These are phyloP conservation scores for Vachellia collinsii DNA, from an alignment of 306 rosid species.

Conservation along the genomic window DNA sequence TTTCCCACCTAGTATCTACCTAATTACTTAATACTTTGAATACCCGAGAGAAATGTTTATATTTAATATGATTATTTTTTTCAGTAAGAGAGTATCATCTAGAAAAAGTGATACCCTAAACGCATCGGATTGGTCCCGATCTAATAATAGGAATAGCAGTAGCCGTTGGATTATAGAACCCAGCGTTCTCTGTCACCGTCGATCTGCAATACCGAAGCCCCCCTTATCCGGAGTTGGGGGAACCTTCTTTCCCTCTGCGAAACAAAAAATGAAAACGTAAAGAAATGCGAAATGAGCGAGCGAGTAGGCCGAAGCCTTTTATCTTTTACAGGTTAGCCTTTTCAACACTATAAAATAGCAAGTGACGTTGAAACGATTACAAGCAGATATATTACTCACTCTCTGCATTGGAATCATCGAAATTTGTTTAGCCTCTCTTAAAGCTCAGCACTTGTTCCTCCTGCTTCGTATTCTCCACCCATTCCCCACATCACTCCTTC, in stretches of 20 bases:
- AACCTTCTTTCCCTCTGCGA: background rate
- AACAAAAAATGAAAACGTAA: background rate
- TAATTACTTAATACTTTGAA: no score
- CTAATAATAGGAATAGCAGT: background rate
- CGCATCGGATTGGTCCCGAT: background rate
- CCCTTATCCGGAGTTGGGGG: background rate
- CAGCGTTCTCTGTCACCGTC: background rate
- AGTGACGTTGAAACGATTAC: background rate
- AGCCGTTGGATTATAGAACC: background rate
- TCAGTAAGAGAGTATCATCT: no score
- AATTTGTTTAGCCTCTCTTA: background rate
- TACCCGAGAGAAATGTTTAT: no score
- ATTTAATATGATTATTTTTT: no score
- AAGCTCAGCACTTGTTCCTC: background rate
- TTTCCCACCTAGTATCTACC: no score
- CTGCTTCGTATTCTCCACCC: conserved; percentile 21
- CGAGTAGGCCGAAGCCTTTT: background rate
- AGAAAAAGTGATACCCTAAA: no score
- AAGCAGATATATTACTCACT: no score
- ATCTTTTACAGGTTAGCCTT: no score
- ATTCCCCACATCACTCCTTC: background rate
- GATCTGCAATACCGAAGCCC: conserved; percentile 3
- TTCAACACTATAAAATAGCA: background rate
- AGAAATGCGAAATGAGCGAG: background rate
- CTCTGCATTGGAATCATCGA: conserved; percentile 11